These are phyloP conservation scores for Artemisia princeps DNA, from an alignment of 140 eudicot species.

Conservation along the genomic window DNA sequence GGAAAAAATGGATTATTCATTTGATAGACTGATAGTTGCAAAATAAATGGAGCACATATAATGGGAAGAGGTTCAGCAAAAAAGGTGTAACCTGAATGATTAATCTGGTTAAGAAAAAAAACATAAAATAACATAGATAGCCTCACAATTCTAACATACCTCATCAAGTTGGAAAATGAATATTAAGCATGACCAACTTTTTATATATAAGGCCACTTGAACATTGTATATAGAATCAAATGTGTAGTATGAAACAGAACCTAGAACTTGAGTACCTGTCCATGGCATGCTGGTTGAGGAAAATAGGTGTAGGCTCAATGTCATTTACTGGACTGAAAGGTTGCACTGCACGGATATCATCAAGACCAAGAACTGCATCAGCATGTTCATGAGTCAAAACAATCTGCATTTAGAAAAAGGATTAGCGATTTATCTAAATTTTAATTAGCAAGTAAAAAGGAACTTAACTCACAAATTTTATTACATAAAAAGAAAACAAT, in stretches of 20 bases:
- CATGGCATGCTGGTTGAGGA: slow-evolving; percentile 69
- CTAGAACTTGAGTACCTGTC: slow-evolving; percentile 51
- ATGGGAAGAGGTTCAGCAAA: no score
- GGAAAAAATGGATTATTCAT: no score
- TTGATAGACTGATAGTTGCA: no score
- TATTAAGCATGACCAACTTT: no score
- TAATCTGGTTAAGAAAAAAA: no score
- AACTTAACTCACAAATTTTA: not conserved
- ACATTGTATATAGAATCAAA: not conserved
- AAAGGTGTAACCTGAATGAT: no score
- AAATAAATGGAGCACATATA: no score
- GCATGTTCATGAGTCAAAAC: slow-evolving; percentile 97
- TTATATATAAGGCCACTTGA: no score
- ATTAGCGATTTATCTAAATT: slow-evolving; percentile 18
- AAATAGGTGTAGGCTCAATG: slow-evolving; percentile 72
- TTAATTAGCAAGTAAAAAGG: not conserved
- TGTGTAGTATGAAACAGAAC: not conserved
- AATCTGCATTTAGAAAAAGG: slow-evolving; percentile 44
- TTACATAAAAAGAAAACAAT: not conserved
- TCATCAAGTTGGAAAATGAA: no score
- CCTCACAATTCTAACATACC: no score
- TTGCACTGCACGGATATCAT: slow-evolving; percentile 78
- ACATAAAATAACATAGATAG: no score
- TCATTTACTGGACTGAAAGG: slow-evolving; percentile 67
- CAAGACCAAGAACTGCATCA: slow-evolving; percentile 92